phyloP scores from a whole-genome alignment of 2,329 filamentous ascomycete species.

The Arthroderma uncinatum region DNA sequence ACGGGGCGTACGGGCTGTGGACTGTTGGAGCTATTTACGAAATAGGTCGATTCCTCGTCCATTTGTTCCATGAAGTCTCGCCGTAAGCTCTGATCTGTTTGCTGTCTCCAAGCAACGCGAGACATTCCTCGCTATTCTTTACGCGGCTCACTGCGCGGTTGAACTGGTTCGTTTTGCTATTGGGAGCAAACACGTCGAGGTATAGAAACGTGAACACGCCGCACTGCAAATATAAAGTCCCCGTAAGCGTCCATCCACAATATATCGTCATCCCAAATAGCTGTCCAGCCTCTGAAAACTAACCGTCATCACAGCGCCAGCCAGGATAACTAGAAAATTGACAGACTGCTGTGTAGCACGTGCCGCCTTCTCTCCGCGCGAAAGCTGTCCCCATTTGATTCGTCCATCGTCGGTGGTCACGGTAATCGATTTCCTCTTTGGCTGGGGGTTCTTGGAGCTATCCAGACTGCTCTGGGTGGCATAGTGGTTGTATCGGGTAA shows the following conservation, averaged over 20 bases:
- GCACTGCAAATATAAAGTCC: slow-evolving; percentile 43
- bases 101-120: slow-evolving; percentile 61
- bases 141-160: slow-evolving; percentile 75
- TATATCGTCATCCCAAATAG: background rate
- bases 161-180: slow-evolving; percentile 79
- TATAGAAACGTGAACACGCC: slow-evolving; percentile 71
- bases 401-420: slow-evolving; percentile 76
- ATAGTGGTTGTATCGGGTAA: slow-evolving; percentile 32
- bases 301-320: slow-evolving; percentile 67
- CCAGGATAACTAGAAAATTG: slow-evolving; percentile 68
- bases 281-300: slow-evolving; percentile 17
- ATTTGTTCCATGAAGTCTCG: slow-evolving; percentile 69
- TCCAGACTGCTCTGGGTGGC: slow-evolving; percentile 46
- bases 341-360: slow-evolving; percentile 82
- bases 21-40: slow-evolving; percentile 30
- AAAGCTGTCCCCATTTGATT: slow-evolving; percentile 70
- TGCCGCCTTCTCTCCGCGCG: slow-evolving; percentile 63
- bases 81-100: slow-evolving; percentile 71
- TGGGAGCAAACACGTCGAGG: slow-evolving; percentile 69
- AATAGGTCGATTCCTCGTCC: slow-evolving; percentile 55
- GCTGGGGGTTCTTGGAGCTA: slow-evolving; percentile 22
- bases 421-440: slow-evolving; percentile 60
- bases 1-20: slow-evolving; percentile 6
- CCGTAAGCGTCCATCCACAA: background rate
- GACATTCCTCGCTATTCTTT: slow-evolving; percentile 58